Conservation (phyloP, 495 filamentous ascomycete genomes). For the Neurospora sp. region DNA sequence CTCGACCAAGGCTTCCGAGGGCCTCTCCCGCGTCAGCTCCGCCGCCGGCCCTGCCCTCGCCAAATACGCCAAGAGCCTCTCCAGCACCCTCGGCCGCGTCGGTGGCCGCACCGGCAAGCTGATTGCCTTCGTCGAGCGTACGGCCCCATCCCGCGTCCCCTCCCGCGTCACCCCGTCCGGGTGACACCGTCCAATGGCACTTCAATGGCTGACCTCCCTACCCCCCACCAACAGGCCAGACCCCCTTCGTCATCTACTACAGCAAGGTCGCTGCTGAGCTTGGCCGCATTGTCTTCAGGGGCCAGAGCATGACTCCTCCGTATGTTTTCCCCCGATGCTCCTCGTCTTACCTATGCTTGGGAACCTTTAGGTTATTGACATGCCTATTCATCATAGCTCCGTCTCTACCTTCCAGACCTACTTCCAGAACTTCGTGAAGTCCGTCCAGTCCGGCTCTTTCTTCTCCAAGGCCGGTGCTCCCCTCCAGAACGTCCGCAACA, state of each 20-base stretch:
- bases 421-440: constrained; percentile 63
- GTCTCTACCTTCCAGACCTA: constrained; percentile 76
- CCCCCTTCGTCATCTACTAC: constrained; percentile 85
- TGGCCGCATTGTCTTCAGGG: constrained; percentile 72
- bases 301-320: constrained; percentile 90
- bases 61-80: constrained; percentile 53
- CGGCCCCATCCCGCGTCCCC: constrained; percentile 20
- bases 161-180: neutral
- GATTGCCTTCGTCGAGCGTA: constrained; percentile 79
- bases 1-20: constrained; percentile 70
- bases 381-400: constrained; percentile 41
- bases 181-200: neutral
- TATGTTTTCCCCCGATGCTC: constrained; percentile 40
- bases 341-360: neutral
- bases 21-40: constrained; percentile 72
- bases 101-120: constrained; percentile 78
- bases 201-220: neutral
- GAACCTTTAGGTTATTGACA: constrained; percentile 15
- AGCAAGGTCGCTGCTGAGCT: constrained; percentile 79
- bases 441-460: constrained; percentile 45
- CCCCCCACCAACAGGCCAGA: constrained; percentile 49
- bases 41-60: constrained; percentile 69
- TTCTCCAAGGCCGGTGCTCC: constrained; percentile 33
- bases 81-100: constrained; percentile 58
- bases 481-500: constrained; percentile 55